Percentiles rank a stretch among this genome's conserved stretches.
Conservation (phyloP, 2,329 filamentous ascomycete genomes). For the Epichloe hybrida region DNA sequence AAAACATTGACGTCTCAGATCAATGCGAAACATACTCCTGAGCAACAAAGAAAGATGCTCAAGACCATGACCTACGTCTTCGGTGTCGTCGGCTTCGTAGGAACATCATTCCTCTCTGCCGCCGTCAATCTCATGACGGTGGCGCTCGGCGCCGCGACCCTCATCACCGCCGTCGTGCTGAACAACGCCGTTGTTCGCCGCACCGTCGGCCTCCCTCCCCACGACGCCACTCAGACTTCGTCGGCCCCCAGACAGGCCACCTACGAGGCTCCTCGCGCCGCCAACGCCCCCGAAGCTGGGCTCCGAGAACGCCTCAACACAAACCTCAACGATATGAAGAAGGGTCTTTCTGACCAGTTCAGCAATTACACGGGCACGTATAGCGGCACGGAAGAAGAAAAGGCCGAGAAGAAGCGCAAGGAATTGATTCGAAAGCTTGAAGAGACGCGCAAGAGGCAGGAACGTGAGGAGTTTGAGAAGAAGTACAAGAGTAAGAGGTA, state of each 20-base stretch:
- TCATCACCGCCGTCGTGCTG: conserved; percentile 24
- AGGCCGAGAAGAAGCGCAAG: conserved; percentile 21
- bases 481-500: conserved; percentile 24
- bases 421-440: conserved; percentile 23
- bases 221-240: conserved; percentile 13
- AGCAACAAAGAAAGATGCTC: conserved; percentile 21
- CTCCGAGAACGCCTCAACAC: conserved; percentile 19
- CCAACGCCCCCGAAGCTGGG: conserved; percentile 9
- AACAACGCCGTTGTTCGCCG: conserved; percentile 26
- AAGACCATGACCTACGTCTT: conserved; percentile 31
- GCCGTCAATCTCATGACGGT: conserved; percentile 35
- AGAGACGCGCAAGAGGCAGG: conserved; percentile 20
- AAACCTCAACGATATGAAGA: conserved; percentile 24
- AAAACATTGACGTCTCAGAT: conserved; percentile 13
- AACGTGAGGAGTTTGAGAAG: conserved; percentile 25
- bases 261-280: conserved; percentile 23
- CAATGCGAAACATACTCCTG: conserved; percentile 20
- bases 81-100: conserved; percentile 28
- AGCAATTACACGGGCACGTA: conserved; percentile 22
- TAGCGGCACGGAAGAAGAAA: conserved; percentile 18
- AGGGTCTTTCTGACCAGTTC: conserved; percentile 21
- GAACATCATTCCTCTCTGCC: conserved; percentile 33
- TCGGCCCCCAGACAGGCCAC: conserved; percentile 7
- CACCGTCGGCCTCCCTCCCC: conserved; percentile 23
- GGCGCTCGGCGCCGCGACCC: conserved; percentile 24